Evolutionary conservation across 179 eudicot species (phyloP).

Genomic region (Actinidia arguta): DNA sequence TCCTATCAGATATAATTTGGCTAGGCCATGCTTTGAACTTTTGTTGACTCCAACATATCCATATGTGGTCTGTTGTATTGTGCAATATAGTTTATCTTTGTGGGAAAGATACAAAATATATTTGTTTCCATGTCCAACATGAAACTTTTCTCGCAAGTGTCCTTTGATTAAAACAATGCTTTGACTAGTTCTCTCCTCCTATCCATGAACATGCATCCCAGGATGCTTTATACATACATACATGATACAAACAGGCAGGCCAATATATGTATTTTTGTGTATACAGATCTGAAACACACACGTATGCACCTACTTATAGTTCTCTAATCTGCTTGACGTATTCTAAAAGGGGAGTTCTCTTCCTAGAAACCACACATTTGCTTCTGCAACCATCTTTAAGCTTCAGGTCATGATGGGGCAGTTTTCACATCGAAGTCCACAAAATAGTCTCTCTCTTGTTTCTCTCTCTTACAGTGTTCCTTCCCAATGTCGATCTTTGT

Average conservation of each 20-base stretch:
- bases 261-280: no score
- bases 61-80: background rate
- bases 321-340: background rate
- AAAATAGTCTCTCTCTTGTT: background rate
- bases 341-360: background rate
- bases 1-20: background rate
- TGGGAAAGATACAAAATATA: background rate
- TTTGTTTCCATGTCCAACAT: background rate
- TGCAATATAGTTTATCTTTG: background rate
- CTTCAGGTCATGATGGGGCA: background rate
- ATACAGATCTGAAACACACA: background rate
- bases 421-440: background rate
- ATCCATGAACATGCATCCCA: background rate
- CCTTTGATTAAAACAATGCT: background rate
- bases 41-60: background rate
- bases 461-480: background rate
- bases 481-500: no score
- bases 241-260: no score
- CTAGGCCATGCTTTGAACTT: background rate
- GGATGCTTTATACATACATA: background rate
- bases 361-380: background rate
- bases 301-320: background rate
- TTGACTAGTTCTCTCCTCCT: constrained; percentile 6
- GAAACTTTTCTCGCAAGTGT: background rate
- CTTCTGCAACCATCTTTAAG: background rate